Evolutionary conservation across 1,284 basidiomycete genomes (phyloP), one percentile per base, ranked within the genome.

Genomic region (Xerocomus alliaceus): DNA sequence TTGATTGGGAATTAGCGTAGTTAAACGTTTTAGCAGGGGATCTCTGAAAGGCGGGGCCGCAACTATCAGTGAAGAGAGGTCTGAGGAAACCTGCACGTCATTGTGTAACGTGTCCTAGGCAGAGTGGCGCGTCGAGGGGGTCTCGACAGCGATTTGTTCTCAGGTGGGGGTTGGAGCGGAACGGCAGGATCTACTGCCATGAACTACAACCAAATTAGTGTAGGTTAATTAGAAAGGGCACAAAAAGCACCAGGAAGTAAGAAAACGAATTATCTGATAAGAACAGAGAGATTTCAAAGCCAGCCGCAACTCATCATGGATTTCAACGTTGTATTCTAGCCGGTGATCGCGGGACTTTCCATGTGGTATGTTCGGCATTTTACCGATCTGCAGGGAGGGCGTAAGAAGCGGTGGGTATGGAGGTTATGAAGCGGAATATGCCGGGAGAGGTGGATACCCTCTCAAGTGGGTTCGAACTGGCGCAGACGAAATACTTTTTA

Each of bases 1-100:
- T 65, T 61, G 72, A 77, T 66, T 72, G 62, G 11, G 61, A 74
- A 69, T 76, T 74, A 77, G 61, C 63, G 63, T 76, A 62, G 71
- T 77, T 76, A 75, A 62, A 65, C 74, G 64, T 76, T 73, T 77
- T 72, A 54, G 57, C 67, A 72, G 58, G 47, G 22, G 66, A 68
- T 72, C 63, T 60, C 62, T 70, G 41, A 53, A 34, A 29, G 53
- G 61, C 68, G 68, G 70, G 61, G 32, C 70, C 70, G 67, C 60
- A 24, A 17, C 9, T 22, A 39, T 49, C 60, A 60, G 44, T 15
- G 41, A 39, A 45, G 51, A 45, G 17, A 46, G 31, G 56, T 31
- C 26, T 45, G 51, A 45, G 44, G 47, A 46, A n/a, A 28, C 34
- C 9, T 15, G 48, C 35, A 47, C 41, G 52, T 61, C 51, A 58